Evolutionary conservation across 2,329 filamentous ascomycete genomes (phyloP), one percentile per base, ranked within the genome.

Genomic region (Fusarium pseudoanthophilum): DNA sequence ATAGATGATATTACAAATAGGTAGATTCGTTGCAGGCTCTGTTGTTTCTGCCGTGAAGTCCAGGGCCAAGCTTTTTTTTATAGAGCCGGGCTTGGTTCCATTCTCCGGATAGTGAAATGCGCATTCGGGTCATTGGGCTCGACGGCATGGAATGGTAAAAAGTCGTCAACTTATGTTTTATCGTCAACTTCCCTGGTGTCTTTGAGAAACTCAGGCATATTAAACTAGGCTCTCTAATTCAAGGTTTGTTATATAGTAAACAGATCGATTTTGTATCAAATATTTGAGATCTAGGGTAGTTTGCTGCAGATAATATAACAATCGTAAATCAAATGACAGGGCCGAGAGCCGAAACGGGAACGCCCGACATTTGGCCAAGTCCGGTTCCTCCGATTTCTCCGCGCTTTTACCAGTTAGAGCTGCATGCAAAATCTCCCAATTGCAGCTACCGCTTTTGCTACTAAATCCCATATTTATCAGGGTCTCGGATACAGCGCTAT

Each of bases 201-300:
- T 5, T 24, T 4, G 11, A 26, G 24, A 26, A 13, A 18, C 7
- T 20, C 7, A 11, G 3, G 11, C n/a, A n/a, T n/a, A n/a, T n/a
- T n/a, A n/a, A n/a, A n/a, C n/a, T n/a, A 24, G 15, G n/a, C 40
- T 14, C 7, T 0, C 16, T 2, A 3, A 14, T 46, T 7, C 1
- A 7, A 10, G 11, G 8, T 5, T 5, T 28, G 13, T 16, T 5
- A 21, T 0, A 20, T 14, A 28, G 0, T 7, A 46, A 20, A 18
- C 18, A 28, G 24, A 10, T 26, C 11, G 10, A 18, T 45, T 2
- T 18, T 18, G 2, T 13, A 7, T 26, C 4, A 26, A 26, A 43
- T 7, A 28, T 10, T 20, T 4, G 8, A 21, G 4, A 28, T 15
- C 4, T 7, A 28, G 43, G 24, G 43, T 46, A 28, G 24, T 28